These are phyloP conservation scores for Syzygium grande DNA, from an alignment of 345 rosid genomes.

Conservation along the genomic window DNA sequence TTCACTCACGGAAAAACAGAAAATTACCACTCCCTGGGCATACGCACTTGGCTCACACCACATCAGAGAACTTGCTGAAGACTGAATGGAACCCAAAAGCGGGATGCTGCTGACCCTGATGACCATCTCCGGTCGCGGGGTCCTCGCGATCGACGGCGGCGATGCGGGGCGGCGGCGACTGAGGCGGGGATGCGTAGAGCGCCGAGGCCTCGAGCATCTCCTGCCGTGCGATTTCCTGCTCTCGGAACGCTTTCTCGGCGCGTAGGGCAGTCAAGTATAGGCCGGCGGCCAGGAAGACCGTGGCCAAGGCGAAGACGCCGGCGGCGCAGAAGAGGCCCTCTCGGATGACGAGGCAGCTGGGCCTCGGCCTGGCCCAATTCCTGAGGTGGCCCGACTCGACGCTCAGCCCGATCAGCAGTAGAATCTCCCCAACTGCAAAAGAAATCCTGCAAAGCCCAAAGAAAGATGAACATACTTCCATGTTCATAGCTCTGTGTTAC, in stretches of 20 bases:
- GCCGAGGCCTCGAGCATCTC: slow-evolving; percentile 48
- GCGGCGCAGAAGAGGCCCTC: slow-evolving; percentile 84
- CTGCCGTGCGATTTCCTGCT: slow-evolving; percentile 35
- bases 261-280: slow-evolving; percentile 67
- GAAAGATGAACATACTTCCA: neutral
- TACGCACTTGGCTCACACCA: neutral
- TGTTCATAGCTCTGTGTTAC: neutral
- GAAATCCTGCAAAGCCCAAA: slow-evolving; percentile 38
- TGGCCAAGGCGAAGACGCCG: slow-evolving; percentile 51
- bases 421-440: slow-evolving; percentile 69
- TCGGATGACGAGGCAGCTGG: slow-evolving; percentile 48
- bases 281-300: slow-evolving; percentile 64
- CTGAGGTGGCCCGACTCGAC: slow-evolving; percentile 89
- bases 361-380: slow-evolving; percentile 68
- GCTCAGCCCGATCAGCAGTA: slow-evolving; percentile 64
- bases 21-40: neutral
- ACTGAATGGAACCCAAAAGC: neutral
- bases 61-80: slow-evolving; percentile 16
- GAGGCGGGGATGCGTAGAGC: slow-evolving; percentile 59
- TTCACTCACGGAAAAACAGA: neutral
- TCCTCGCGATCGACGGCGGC: slow-evolving; percentile 50
- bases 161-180: slow-evolving; percentile 33
- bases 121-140: slow-evolving; percentile 28
- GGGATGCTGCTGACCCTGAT: slow-evolving; percentile 2
- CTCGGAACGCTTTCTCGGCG: slow-evolving; percentile 45